phyloP scores from a whole-genome alignment of 2,329 filamentous ascomycete genomes.

The Epichloe bromicola region DNA sequence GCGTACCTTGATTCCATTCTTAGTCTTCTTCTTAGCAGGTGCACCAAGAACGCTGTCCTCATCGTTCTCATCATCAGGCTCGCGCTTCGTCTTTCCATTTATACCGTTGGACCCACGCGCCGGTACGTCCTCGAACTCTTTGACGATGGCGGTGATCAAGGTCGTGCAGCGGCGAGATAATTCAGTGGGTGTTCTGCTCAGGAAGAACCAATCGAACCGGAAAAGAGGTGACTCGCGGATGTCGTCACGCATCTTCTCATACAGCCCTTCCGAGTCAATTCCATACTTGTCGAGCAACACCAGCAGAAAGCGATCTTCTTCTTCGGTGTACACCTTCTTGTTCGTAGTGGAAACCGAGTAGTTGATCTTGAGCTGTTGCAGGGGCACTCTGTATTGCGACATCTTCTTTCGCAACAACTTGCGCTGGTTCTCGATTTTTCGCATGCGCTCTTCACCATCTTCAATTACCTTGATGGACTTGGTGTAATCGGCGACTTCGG shows the following conservation, averaged over 20 bases:
- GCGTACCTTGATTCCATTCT: slow-evolving; percentile 72
- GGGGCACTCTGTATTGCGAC: slow-evolving; percentile 86
- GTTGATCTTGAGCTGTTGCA: slow-evolving; percentile 97
- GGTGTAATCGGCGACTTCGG: slow-evolving; percentile 74
- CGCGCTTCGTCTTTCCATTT: slow-evolving; percentile 61
- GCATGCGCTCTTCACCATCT: slow-evolving; percentile 78
- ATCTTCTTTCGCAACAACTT: slow-evolving; percentile 94
- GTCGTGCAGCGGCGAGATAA: slow-evolving; percentile 88
- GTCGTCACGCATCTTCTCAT: slow-evolving; percentile 92
- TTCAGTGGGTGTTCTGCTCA: slow-evolving; percentile 85
- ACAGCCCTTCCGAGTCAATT: slow-evolving; percentile 79
- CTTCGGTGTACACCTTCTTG: slow-evolving; percentile 98
- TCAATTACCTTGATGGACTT: slow-evolving; percentile 87
- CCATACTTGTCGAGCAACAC: slow-evolving; percentile 89
- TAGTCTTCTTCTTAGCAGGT: slow-evolving; percentile 79
- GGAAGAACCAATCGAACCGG: slow-evolving; percentile 98
- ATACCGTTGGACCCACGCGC: slow-evolving; percentile 41
- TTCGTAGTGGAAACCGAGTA: slow-evolving; percentile 98
- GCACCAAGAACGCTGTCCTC: slow-evolving; percentile 69
- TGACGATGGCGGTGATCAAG: slow-evolving; percentile 81
- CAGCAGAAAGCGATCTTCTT: slow-evolving; percentile 89
- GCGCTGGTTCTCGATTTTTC: slow-evolving; percentile 81
- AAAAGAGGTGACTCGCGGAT: slow-evolving; percentile 91
- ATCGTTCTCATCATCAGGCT: slow-evolving; percentile 69
- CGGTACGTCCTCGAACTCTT: slow-evolving; percentile 72